Percentiles rank a stretch among this genome's conserved stretches.
Evolutionary conservation across 768 basidiomycete species (phyloP).

Genomic region (Mycena venus): DNA sequence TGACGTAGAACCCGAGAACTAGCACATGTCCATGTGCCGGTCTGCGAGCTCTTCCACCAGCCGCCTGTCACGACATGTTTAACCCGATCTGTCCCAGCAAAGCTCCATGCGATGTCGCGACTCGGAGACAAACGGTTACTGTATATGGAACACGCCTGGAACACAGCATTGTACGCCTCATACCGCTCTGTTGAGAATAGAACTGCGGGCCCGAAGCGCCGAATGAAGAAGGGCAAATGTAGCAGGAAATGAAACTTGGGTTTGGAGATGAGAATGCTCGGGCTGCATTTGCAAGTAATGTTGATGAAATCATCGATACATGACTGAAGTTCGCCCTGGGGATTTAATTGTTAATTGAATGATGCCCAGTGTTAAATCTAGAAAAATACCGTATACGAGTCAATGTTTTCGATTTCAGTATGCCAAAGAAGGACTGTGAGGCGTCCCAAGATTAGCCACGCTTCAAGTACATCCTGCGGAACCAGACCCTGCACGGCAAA

Average conservation of each 20-base stretch:
- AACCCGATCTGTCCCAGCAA: conserved; percentile 19
- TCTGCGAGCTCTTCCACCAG: conserved; percentile 20
- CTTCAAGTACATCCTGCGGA: conserved; percentile 26
- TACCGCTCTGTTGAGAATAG: conserved; percentile 44
- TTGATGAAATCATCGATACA: conserved; percentile 41
- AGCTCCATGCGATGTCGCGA: conserved; percentile 29
- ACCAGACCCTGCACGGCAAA: conserved; percentile 43
- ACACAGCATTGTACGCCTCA: conserved; percentile 41
- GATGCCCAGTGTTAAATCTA: too few species aligned
- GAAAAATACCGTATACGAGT: conserved; percentile 40
- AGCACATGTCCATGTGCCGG: conserved; percentile 13
- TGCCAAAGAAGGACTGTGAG: conserved; percentile 44
- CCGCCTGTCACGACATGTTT: conserved; percentile 14
- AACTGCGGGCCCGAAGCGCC: conserved; percentile 43
- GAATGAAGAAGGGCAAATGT: conserved; percentile 42
- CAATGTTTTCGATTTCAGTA: conserved; percentile 41
- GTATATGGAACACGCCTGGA: conserved; percentile 29
- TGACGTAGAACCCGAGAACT: conserved; percentile 1
- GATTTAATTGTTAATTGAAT: too few species aligned
- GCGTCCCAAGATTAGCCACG: conserved; percentile 39
- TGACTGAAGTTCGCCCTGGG: conserved; percentile 22
- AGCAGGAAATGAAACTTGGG: conserved; percentile 36
- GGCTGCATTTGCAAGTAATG: conserved; percentile 35
- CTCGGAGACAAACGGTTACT: conserved; percentile 32
- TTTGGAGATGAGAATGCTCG: conserved; percentile 41